These are phyloP conservation scores for Nicotiana undulata DNA, from an alignment of 257 asterid genomes.

Conservation along the genomic window DNA sequence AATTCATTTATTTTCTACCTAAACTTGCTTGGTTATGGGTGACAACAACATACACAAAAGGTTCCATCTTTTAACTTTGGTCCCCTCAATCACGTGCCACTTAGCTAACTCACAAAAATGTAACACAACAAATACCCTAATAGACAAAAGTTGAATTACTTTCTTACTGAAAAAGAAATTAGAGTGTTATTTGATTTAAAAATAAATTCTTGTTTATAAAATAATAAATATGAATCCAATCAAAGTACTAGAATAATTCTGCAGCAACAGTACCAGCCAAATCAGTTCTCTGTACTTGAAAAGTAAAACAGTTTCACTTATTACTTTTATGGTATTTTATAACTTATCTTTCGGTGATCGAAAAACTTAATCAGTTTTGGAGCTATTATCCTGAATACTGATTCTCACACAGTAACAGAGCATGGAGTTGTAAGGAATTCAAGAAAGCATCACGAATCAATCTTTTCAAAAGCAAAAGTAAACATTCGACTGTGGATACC, in stretches of 20 bases:
- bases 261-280: slow-evolving; percentile 10
- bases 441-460: slow-evolving; percentile 8
- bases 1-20: slow-evolving; percentile 29
- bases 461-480: slow-evolving; percentile 4
- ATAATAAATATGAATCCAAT: neutral
- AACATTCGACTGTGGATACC: neutral
- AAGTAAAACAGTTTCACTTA: neutral
- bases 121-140: neutral
- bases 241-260: slow-evolving; percentile 5
- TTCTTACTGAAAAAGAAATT: neutral
- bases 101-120: slow-evolving; percentile 12
- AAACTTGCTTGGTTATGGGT: slow-evolving; percentile 42
- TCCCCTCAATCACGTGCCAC: slow-evolving; percentile 47
- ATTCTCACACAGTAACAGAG: slow-evolving; percentile 20
- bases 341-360: slow-evolving; percentile 2
- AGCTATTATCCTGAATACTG: slow-evolving; percentile 8
- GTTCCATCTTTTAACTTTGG: slow-evolving; percentile 17
- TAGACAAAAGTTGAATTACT: neutral
- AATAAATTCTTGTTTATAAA: too few species aligned
- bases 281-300: slow-evolving; percentile 9
- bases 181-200: neutral
- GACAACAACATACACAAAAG: slow-evolving; percentile 32
- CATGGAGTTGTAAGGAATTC: slow-evolving; percentile 7
- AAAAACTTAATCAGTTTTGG: slow-evolving; percentile 27
- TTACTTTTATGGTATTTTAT: slow-evolving; percentile 12